Conservation (phyloP, 73 alveolate species). For the Tetrahymena elliotti region DNA sequence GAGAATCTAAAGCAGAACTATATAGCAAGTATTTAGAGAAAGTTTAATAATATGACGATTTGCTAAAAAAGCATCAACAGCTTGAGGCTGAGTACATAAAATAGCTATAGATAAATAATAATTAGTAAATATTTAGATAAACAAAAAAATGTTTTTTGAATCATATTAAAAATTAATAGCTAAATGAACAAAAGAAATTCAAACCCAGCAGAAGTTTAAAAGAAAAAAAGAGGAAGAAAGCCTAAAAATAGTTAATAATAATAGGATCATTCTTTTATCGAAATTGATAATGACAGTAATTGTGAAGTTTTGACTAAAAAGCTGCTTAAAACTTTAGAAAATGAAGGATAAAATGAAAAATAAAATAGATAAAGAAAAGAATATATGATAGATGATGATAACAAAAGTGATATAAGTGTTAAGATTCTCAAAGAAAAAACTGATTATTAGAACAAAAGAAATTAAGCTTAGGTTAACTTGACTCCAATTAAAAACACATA, state of each 20-base stretch:
- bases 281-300: neutral
- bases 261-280: neutral
- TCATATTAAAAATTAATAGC: neutral
- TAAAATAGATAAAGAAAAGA: neutral
- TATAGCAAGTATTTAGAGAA: neutral
- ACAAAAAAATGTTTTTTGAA: no score
- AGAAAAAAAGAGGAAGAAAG: neutral
- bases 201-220: neutral
- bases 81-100: neutral
- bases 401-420: neutral
- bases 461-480: neutral
- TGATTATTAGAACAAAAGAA: neutral
- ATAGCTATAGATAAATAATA: neutral
- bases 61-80: neutral
- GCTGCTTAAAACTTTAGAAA: neutral
- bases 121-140: neutral
- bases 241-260: neutral
- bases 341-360: neutral
- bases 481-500: neutral
- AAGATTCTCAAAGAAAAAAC: neutral
- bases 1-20: neutral
- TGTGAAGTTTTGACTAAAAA: neutral
- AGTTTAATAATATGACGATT: neutral
- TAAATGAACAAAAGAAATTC: neutral
- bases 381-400: neutral